Evolutionary conservation across 768 basidiomycete genomes (phyloP), one percentile per base, ranked within the genome.

Genomic region (Lentinus tigrinus): DNA sequence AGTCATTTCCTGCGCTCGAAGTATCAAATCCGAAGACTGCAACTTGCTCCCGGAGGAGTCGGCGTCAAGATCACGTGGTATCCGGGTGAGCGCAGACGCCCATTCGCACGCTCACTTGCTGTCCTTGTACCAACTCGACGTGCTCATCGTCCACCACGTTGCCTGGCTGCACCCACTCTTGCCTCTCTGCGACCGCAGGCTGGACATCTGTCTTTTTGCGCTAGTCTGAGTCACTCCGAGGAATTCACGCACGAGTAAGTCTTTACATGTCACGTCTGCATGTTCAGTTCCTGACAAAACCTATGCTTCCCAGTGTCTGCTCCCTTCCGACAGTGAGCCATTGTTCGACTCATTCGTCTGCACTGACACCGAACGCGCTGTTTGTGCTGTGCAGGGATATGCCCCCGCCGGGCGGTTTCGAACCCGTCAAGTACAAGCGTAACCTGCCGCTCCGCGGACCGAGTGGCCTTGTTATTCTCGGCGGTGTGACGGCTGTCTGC

Each of bases 341-440:
- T 61, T 54, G 57, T 67, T 61, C 58, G 56, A 50, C 58, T 44
- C 47, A 42, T 57, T 55, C n/a, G 56, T 59, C 39, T 34, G 40
- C 47, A 37, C 39, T 44, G 47, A 42, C 57, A 23, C 43, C 37
- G 34, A 51, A 56, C 17, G 43, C 50, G 55, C 62, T 58, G 47
- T 38, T 42, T 43, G 49, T 26, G 54, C 43, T 49, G 51, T 57
- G 57, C 75, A 97, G 95, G 75, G 96, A 99, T 70, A 89, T 99
- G 86, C 96, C 96, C 66, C 96, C 96, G 40, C 65, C 85, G 44
- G 95, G 94, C 61, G 96, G 96, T 2, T 99, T 96, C 75, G 94
- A 92, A 70, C 76, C 88, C 27, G 76, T 99, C 76, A 88, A 88
- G 74, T 99, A 98, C 83, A 95, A 94, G 74, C 90, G 96, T 65